Percentiles rank a stretch among this genome's conserved stretches.
phyloP scores from a whole-genome alignment of 1,284 basidiomycete genomes.

The Cronartium ribicola region DNA sequence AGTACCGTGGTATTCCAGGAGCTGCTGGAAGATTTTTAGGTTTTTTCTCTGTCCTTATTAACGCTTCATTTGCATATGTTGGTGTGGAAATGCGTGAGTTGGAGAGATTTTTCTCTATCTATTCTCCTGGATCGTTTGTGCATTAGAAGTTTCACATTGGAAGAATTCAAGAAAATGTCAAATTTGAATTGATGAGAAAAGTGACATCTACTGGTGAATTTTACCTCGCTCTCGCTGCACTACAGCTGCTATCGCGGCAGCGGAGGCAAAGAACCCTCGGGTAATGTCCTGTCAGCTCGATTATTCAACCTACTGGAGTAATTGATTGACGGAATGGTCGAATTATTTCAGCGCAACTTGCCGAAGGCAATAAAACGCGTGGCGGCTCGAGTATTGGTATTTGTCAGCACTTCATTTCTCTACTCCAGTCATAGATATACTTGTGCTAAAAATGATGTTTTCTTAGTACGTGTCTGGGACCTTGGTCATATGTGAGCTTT shows the following conservation, averaged over 20 bases:
- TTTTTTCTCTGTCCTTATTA: slow-evolving; percentile 39
- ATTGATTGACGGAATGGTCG: neutral
- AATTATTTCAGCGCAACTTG: slow-evolving; percentile 29
- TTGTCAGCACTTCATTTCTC: slow-evolving; percentile 8
- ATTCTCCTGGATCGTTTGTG: no score
- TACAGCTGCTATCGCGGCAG: slow-evolving; percentile 38
- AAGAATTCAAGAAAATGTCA: neutral
- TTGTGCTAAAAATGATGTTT: neutral
- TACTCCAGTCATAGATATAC: neutral
- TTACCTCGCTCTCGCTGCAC: neutral
- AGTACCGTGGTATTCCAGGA: slow-evolving; percentile 36
- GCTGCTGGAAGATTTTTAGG: slow-evolving; percentile 25
- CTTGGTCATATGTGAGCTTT: slow-evolving; percentile 26
- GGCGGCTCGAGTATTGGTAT: slow-evolving; percentile 35
- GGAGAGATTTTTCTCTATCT: neutral
- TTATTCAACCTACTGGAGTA: neutral
- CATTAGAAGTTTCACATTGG: no score
- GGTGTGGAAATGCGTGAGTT: slow-evolving; percentile 40
- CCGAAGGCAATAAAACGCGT: slow-evolving; percentile 42
- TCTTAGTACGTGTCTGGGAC: slow-evolving; percentile 34
- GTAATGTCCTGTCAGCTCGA: slow-evolving; percentile 6
- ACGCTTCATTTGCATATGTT: slow-evolving; percentile 35
- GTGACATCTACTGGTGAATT: neutral
- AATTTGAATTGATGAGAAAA: neutral
- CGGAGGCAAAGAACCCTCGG: slow-evolving; percentile 41